A percentile compares a stretch with the other conserved stretches of the same genome.
These are phyloP conservation scores for Hippophae rhamnoides DNA, from an alignment of 306 rosid genomes.

Conservation along the genomic window DNA sequence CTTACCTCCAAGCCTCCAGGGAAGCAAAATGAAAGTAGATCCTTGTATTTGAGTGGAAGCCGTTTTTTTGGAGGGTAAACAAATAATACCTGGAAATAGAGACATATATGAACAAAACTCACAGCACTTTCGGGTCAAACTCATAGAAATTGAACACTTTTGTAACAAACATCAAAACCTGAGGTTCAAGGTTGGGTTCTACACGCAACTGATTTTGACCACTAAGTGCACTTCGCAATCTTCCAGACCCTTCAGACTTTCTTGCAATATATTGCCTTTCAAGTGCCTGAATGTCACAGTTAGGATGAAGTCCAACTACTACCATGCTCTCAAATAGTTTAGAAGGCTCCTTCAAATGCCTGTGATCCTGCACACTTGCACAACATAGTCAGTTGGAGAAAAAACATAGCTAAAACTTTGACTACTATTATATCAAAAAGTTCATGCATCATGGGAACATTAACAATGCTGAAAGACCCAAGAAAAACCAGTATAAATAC, in stretches of 20 bases:
- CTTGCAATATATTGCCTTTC: conserved; percentile 57
- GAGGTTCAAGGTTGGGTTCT: conserved; percentile 85
- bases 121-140: conserved; percentile 3
- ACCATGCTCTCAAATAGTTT: conserved; percentile 91
- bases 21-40: conserved; percentile 89
- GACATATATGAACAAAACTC: not conserved
- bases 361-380: conserved; percentile 70
- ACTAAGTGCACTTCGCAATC: conserved; percentile 54
- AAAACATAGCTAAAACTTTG: conserved; percentile 7
- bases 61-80: conserved; percentile 86
- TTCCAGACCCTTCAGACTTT: conserved; percentile 56
- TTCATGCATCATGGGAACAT: not conserved
- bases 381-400: conserved; percentile 12
- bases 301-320: conserved; percentile 89
- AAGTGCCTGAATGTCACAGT: conserved; percentile 72
- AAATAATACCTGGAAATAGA: conserved; percentile 58
- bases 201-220: conserved; percentile 60
- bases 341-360: conserved; percentile 76
- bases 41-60: conserved; percentile 75
- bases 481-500: not conserved
- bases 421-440: not conserved
- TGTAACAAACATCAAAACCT: conserved; percentile 38
- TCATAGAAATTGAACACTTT: not conserved
- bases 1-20: conserved; percentile 93
- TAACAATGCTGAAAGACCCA: not conserved